Percentiles rank a stretch among this genome's conserved stretches.
phyloP scores from a whole-genome alignment of 148 eudicot genomes.

The Vaccinium vitisidaea region DNA sequence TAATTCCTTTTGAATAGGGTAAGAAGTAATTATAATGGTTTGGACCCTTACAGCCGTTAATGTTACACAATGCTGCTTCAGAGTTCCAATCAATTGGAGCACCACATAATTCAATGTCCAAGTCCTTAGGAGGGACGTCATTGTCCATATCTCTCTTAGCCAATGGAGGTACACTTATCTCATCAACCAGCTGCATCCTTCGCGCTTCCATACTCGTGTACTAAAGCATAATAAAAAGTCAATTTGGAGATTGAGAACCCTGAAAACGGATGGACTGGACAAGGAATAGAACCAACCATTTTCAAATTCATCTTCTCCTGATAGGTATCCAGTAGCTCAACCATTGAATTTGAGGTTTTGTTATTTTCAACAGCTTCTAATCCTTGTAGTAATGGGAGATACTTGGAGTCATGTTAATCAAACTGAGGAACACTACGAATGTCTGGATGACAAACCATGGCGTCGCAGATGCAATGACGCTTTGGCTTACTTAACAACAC shows the following conservation, averaged over 20 bases:
- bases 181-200: slow-evolving; percentile 18
- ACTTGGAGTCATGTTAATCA: slow-evolving; percentile 25
- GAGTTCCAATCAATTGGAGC: too few relatives aligned
- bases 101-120: slow-evolving; percentile 32
- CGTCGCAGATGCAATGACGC: not conserved
- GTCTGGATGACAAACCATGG: not conserved
- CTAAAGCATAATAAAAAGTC: slow-evolving; percentile 25
- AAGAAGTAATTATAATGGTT: too few relatives aligned
- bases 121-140: slow-evolving; percentile 47
- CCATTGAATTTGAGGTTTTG: slow-evolving; percentile 29
- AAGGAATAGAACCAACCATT: slow-evolving; percentile 36
- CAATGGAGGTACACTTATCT: slow-evolving; percentile 25
- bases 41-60: too few relatives aligned
- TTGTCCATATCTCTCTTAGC: slow-evolving; percentile 27
- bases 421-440: slow-evolving; percentile 5
- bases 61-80: too few relatives aligned
- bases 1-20: too few relatives aligned
- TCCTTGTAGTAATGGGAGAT: slow-evolving; percentile 32
- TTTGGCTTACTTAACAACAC: not conserved
- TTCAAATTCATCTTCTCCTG: slow-evolving; percentile 36
- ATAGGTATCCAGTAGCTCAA: slow-evolving; percentile 57
- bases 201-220: slow-evolving; percentile 33
- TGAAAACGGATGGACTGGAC: slow-evolving; percentile 3
- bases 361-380: slow-evolving; percentile 25
- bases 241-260: not conserved